phyloP scores from a whole-genome alignment of 805 yeast genomes.

The Debaryomyces prosopidis region DNA sequence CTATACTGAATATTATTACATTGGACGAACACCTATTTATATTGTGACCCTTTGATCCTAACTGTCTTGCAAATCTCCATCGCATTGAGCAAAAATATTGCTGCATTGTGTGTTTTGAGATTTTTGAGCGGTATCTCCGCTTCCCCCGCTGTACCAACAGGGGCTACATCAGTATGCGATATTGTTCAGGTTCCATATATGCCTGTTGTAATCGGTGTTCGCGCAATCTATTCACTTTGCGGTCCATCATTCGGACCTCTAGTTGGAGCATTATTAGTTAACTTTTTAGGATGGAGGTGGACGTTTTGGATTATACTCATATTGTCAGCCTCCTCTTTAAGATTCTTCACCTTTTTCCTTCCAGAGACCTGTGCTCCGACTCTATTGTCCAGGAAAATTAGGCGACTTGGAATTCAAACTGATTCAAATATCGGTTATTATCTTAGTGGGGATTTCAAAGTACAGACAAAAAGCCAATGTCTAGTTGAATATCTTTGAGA shows the following conservation, averaged over 20 bases:
- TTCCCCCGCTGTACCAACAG: constrained; percentile 53
- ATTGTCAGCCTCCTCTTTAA: constrained; percentile 17
- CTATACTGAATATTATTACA: constrained; percentile 51
- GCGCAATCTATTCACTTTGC: constrained; percentile 44
- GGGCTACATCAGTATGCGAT: constrained; percentile 54
- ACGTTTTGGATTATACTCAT: constrained; percentile 49
- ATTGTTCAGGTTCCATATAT: constrained; percentile 36
- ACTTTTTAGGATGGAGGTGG: constrained; percentile 47
- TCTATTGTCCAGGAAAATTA: constrained; percentile 44
- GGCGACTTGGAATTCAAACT: constrained; percentile 41
- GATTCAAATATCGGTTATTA: no score
- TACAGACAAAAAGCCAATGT: no score
- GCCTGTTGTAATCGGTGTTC: constrained; percentile 45
- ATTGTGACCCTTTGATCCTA: constrained; percentile 40
- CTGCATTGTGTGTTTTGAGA: constrained; percentile 47
- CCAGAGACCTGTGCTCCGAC: constrained; percentile 49
- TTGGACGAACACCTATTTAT: constrained; percentile 52
- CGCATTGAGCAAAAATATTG: constrained; percentile 48
- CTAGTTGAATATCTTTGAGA: constrained; percentile 44
- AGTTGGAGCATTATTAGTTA: constrained; percentile 48
- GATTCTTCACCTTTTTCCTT: constrained; percentile 30
- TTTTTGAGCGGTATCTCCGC: constrained; percentile 52
- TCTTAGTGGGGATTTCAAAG: no score
- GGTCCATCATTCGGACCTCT: constrained; percentile 59
- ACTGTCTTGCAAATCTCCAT: constrained; percentile 51